phyloP scores from a whole-genome alignment of 1,284 basidiomycete species.

The Calocybe gambosa region DNA sequence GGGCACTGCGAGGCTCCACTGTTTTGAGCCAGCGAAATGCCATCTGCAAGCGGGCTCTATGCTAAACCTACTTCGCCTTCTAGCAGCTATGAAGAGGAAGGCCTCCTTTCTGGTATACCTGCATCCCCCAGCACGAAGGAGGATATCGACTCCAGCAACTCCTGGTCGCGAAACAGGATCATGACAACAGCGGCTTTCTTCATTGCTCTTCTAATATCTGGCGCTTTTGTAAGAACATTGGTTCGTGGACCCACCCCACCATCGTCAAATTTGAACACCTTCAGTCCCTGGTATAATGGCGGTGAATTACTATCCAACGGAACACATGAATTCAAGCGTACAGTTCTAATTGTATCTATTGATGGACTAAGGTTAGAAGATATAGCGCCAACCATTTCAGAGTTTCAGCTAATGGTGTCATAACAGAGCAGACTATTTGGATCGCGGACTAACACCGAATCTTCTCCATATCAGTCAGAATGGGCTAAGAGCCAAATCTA shows the following conservation, averaged over 20 bases:
- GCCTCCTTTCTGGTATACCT: slow-evolving; percentile 30
- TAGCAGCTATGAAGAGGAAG: slow-evolving; percentile 30
- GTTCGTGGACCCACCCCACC: slow-evolving; percentile 20
- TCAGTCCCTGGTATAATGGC: slow-evolving; percentile 30
- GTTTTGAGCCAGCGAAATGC: slow-evolving; percentile 5
- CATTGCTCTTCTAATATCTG: slow-evolving; percentile 38
- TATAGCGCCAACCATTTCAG: neutral
- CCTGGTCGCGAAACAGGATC: slow-evolving; percentile 32
- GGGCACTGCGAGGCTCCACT: neutral
- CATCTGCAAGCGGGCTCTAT: slow-evolving; percentile 7
- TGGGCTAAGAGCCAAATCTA: slow-evolving; percentile 78
- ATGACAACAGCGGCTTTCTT: slow-evolving; percentile 29
- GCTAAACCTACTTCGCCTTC: slow-evolving; percentile 8
- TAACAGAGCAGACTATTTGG: slow-evolving; percentile 74
- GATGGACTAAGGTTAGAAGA: slow-evolving; percentile 70
- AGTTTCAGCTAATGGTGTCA: slow-evolving; percentile 6
- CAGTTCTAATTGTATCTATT: slow-evolving; percentile 80
- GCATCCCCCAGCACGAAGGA: slow-evolving; percentile 9
- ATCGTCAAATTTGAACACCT: slow-evolving; percentile 11
- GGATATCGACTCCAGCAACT: slow-evolving; percentile 18
- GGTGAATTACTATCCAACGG: slow-evolving; percentile 54
- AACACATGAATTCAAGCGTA: slow-evolving; percentile 72
- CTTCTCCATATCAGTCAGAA: slow-evolving; percentile 71
- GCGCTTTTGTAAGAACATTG: slow-evolving; percentile 32
- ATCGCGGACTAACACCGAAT: slow-evolving; percentile 76